These are phyloP conservation scores for Pseudonitzschia multistriata DNA, from an alignment of 108 stramenopile species.

Conservation along the genomic window DNA sequence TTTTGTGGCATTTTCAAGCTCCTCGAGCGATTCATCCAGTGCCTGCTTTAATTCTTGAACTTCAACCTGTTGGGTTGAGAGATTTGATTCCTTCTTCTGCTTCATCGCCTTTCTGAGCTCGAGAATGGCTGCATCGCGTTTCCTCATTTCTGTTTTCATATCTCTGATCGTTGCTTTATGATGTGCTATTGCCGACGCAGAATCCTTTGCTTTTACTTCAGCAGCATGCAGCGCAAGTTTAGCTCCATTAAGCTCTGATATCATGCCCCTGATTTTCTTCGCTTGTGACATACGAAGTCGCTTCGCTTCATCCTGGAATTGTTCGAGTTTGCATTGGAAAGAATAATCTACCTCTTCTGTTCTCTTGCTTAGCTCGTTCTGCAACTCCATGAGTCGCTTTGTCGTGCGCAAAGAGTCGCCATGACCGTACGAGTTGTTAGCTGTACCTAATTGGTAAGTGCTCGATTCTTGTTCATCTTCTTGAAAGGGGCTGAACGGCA, in stretches of 20 bases:
- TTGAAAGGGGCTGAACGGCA: constrained; percentile 2
- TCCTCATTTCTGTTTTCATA: not conserved
- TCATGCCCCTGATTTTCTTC: not conserved
- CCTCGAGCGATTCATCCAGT: constrained; percentile 12
- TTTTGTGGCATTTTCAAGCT: constrained; percentile 8
- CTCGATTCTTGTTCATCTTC: not conserved
- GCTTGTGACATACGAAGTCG: not conserved
- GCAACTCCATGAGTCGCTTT: constrained; percentile 15
- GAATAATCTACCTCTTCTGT: not conserved
- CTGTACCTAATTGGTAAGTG: not conserved
- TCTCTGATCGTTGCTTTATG: not conserved
- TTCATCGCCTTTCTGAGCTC: constrained; percentile 4
- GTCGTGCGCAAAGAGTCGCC: not conserved
- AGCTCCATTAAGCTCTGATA: not conserved
- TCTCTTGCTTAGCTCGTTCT: constrained; percentile 11
- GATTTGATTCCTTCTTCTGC: not conserved
- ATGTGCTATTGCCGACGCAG: not conserved
- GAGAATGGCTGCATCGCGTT: not conserved
- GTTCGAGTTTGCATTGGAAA: not conserved
- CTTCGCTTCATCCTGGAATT: not conserved
- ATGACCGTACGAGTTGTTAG: not conserved
- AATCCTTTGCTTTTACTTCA: not conserved
- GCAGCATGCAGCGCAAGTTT: constrained; percentile 4
- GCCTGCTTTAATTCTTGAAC: not conserved
- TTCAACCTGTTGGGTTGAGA: not conserved